phyloP scores from a whole-genome alignment of 257 asterid species.

The Avicennia marina region DNA sequence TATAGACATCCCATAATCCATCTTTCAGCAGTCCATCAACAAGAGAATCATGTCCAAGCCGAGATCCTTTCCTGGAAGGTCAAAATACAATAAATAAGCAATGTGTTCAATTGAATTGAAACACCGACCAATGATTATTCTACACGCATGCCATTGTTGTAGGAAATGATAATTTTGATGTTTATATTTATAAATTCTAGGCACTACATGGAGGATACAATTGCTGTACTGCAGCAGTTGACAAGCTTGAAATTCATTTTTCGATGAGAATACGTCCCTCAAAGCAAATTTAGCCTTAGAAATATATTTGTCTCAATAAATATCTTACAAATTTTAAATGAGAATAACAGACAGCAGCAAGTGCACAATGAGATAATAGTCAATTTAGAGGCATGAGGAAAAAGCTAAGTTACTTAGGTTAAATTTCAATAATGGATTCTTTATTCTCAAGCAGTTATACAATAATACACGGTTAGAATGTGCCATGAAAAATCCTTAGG shows the following conservation, averaged over 20 bases:
- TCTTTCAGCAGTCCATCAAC: conserved; percentile 99
- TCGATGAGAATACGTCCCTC: background rate
- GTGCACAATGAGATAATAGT: background rate
- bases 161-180: background rate
- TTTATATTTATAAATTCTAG: background rate
- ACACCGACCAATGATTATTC: background rate
- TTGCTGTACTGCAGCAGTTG: background rate
- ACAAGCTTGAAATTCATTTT: conserved; percentile 3
- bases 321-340: background rate
- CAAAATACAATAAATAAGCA: conserved; percentile 13
- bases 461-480: background rate
- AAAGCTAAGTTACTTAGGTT: background rate
- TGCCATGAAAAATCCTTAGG: too few species aligned
- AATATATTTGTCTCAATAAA: background rate
- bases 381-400: background rate
- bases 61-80: conserved; percentile 84
- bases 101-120: background rate
- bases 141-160: background rate
- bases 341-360: background rate
- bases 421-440: background rate
- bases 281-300: background rate
- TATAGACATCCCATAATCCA: conserved; percentile 95
- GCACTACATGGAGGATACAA: background rate
- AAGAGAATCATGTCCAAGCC: conserved; percentile 93
- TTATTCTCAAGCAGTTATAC: background rate